Evolutionary conservation across 805 yeast species (phyloP).

Genomic region (Yarrowia hollandica): DNA sequence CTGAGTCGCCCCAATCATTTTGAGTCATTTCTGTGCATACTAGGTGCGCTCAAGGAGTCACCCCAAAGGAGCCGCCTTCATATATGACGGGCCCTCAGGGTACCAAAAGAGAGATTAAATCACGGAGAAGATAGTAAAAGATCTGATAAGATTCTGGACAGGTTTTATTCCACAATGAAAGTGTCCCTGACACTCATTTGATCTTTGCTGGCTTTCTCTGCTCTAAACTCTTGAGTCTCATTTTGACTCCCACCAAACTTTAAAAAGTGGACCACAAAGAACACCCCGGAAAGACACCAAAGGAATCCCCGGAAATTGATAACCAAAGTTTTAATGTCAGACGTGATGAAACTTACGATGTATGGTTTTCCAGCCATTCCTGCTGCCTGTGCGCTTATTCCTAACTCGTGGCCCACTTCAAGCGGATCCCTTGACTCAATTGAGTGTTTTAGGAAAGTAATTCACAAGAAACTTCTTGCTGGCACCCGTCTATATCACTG

Average conservation of each 20-base stretch:
- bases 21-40: constrained; percentile 15
- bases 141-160: neutral
- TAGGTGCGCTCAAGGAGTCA: constrained; percentile 17
- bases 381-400: neutral
- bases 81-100: too few relatives aligned
- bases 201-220: neutral
- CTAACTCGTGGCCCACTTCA: neutral
- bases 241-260: neutral
- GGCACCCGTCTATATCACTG: too few relatives aligned
- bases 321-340: neutral
- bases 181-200: too few relatives aligned
- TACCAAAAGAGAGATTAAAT: too few relatives aligned
- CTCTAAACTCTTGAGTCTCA: neutral
- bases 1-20: constrained; percentile 14
- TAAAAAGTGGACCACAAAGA: neutral
- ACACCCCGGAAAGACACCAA: constrained; percentile 5
- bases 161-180: too few relatives aligned
- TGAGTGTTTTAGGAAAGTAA: neutral
- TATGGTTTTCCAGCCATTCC: neutral
- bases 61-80: too few relatives aligned
- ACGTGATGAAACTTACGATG: constrained; percentile 15
- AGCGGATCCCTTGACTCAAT: constrained; percentile 4
- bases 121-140: neutral
- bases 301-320: constrained; percentile 17
- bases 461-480: too few relatives aligned